Evolutionary conservation across 164 flowering plant species (phyloP).

Genomic region (Warburgia ugandensis): DNA sequence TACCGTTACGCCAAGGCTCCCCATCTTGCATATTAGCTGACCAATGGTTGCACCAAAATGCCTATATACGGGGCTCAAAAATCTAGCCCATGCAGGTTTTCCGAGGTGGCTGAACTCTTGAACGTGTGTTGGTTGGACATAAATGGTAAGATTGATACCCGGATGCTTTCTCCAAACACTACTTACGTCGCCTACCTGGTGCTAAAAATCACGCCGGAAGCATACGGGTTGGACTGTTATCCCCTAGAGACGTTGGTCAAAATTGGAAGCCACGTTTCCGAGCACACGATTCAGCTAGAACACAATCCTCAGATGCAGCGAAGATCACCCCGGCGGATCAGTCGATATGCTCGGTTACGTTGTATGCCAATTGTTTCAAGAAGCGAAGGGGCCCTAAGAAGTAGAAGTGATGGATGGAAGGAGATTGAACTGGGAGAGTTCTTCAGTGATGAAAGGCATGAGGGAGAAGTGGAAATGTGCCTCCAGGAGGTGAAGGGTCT

Average conservation of each 20-base stretch:
- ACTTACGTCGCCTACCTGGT: slow-evolving; percentile 40
- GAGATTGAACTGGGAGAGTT: slow-evolving; percentile 51
- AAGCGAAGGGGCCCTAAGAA: background rate
- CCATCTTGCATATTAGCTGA: too few relatives aligned
- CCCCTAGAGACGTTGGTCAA: slow-evolving; percentile 24
- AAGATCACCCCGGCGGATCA: too few relatives aligned
- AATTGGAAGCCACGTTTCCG: background rate
- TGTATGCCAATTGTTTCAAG: too few relatives aligned
- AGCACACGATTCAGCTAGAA: background rate
- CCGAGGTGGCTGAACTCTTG: slow-evolving; percentile 44
- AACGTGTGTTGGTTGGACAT: slow-evolving; percentile 44
- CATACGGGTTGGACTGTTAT: slow-evolving; percentile 34
- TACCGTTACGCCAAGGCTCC: too few relatives aligned
- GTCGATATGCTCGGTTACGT: too few relatives aligned
- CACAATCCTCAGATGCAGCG: background rate
- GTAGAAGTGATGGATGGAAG: slow-evolving; percentile 46
- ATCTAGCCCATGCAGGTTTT: slow-evolving; percentile 34
- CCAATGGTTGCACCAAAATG: too few relatives aligned
- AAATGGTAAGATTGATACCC: slow-evolving; percentile 26
- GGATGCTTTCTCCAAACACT: slow-evolving; percentile 38
- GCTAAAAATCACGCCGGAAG: slow-evolving; percentile 25
- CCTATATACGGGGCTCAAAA: too few relatives aligned
- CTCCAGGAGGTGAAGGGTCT: slow-evolving; percentile 28
- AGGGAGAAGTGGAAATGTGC: slow-evolving; percentile 31
- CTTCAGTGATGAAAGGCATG: slow-evolving; percentile 17